A percentile compares a stretch with the other conserved stretches of the same genome.
These are phyloP conservation scores for Coemansia sp. DNA, from an alignment of 192 early-diverging fungal genomes.

Conservation along the genomic window DNA sequence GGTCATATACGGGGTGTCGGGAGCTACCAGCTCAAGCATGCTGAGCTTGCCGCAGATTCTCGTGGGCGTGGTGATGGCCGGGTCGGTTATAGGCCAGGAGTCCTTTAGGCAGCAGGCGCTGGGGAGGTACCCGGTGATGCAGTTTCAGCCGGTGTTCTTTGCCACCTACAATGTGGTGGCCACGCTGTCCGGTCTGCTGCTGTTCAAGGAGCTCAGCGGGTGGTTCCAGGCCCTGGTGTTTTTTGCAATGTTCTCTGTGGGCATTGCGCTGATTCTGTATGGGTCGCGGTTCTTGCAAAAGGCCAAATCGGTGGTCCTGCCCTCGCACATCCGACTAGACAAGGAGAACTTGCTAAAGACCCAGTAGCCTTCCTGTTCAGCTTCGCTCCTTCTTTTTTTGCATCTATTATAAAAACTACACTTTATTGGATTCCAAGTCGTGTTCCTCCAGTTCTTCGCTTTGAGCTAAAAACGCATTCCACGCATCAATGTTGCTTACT, in stretches of 20 bases:
- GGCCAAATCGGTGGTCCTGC: constrained; percentile 32
- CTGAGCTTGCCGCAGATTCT: constrained; percentile 26
- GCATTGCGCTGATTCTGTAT: constrained; percentile 39
- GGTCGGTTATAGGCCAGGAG: constrained; percentile 51
- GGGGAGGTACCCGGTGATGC: constrained; percentile 45
- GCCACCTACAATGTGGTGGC: constrained; percentile 51
- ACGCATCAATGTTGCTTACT: not conserved
- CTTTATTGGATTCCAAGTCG: too few species aligned
- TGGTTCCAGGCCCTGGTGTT: constrained; percentile 31
- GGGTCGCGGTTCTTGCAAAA: constrained; percentile 44
- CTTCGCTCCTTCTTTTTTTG: too few species aligned
- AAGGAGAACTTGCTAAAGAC: constrained; percentile 39
- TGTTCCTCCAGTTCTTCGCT: too few species aligned
- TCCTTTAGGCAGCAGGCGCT: constrained; percentile 51
- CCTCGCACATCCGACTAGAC: constrained; percentile 45
- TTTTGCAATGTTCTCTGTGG: constrained; percentile 25
- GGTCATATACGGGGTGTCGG: constrained; percentile 35
- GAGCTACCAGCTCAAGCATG: constrained; percentile 4
- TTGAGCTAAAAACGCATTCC: too few species aligned
- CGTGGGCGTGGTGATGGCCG: constrained; percentile 24
- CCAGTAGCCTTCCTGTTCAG: constrained; percentile 7
- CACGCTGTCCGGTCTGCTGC: constrained; percentile 35
- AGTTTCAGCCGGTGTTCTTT: constrained; percentile 55
- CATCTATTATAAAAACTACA: too few species aligned
- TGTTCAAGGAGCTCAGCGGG: constrained; percentile 47